phyloP scores from a whole-genome alignment of 495 filamentous ascomycete genomes.

The Daldinia concentrica region DNA sequence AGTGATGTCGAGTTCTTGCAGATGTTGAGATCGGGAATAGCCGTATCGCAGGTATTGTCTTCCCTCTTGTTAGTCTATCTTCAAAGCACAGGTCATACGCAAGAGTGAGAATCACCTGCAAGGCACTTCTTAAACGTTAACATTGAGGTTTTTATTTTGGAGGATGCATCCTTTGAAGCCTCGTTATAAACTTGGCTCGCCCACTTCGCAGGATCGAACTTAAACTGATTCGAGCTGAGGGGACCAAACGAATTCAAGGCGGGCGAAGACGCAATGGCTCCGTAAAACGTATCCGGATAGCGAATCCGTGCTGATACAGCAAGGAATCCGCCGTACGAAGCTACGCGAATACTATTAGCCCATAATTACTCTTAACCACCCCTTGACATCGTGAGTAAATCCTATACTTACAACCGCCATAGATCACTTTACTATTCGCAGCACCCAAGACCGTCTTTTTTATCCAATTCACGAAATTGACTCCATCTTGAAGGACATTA shows the following conservation, averaged over 20 bases:
- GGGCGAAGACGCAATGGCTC: conserved; percentile 35
- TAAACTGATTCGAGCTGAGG: conserved; percentile 23
- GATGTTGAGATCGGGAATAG: conserved; percentile 23
- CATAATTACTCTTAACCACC: no score
- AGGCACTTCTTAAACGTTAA: conserved; percentile 25
- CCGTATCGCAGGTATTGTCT: conserved; percentile 25
- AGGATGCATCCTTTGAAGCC: conserved; percentile 15
- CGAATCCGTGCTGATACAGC: conserved; percentile 37
- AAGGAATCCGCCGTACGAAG: conserved; percentile 43
- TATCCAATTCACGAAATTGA: conserved; percentile 38
- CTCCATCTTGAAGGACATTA: conserved; percentile 36
- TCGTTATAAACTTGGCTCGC: conserved; percentile 23
- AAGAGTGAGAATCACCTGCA: conserved; percentile 6
- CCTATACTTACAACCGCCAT: conserved; percentile 25
- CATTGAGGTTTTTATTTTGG: conserved; percentile 30
- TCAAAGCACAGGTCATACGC: neutral
- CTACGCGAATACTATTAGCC: conserved; percentile 16
- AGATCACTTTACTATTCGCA: conserved; percentile 25
- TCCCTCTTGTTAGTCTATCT: conserved; percentile 7
- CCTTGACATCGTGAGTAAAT: no score
- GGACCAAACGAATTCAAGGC: conserved; percentile 35
- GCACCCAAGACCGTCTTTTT: conserved; percentile 30
- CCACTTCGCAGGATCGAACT: conserved; percentile 37
- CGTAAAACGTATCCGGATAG: conserved; percentile 34
- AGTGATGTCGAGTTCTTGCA: conserved; percentile 23